Evolutionary conservation across 345 rosid genomes (phyloP).

Genomic region (Salix brachista): DNA sequence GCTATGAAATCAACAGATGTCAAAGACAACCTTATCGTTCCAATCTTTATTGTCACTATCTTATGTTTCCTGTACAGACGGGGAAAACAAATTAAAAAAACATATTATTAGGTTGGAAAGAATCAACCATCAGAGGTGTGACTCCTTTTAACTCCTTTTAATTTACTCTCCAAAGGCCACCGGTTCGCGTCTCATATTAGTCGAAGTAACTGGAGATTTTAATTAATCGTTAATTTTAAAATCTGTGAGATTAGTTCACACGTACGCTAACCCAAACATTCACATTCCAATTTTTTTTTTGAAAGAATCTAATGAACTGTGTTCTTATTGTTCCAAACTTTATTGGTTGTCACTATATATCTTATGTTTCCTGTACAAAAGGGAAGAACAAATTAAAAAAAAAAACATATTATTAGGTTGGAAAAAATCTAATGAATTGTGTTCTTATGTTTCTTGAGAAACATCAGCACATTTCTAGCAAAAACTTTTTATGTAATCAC

Average conservation of each 20-base stretch:
- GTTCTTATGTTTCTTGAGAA: not conserved
- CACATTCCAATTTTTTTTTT: no score
- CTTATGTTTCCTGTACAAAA: slow-evolving; percentile 43
- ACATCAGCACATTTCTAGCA: not conserved
- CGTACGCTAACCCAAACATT: accelerated
- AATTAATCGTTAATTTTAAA: no score
- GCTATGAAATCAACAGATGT: slow-evolving; percentile 1
- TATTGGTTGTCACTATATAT: slow-evolving; percentile 16
- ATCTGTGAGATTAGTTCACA: no score
- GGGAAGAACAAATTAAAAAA: not conserved
- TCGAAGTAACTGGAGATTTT: accelerated
- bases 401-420: not conserved
- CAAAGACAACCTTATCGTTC: slow-evolving; percentile 36
- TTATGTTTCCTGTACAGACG: slow-evolving; percentile 37
- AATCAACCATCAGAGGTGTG: no score
- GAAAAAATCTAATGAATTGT: not conserved
- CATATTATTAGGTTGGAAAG: no score
- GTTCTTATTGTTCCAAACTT: slow-evolving; percentile 19
- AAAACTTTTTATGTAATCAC: not conserved
- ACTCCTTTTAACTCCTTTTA: no score
- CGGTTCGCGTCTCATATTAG: no score
- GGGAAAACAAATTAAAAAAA: not conserved
- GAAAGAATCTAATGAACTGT: no score
- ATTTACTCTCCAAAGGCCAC: no score
- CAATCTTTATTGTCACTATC: slow-evolving; percentile 30